phyloP scores from a whole-genome alignment of 352 stramenopile genomes.

The Pelagophyceae sp. region DNA sequence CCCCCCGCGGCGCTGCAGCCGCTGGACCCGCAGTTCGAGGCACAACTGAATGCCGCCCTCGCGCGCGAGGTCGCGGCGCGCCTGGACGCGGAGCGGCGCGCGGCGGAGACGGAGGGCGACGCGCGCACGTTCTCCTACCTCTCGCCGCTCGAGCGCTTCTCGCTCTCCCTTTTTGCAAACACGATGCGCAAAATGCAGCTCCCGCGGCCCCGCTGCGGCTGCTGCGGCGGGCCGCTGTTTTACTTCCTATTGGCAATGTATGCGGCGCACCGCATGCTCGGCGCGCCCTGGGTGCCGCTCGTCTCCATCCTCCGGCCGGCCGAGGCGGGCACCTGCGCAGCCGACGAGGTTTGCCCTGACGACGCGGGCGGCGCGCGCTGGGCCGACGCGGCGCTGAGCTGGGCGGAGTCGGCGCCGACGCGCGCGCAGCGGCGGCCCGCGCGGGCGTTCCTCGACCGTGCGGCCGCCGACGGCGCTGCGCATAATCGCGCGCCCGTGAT shows the following conservation, averaged over 20 bases:
- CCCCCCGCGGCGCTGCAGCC: too few species aligned
- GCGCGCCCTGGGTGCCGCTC: background rate
- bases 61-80: background rate
- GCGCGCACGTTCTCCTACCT: background rate
- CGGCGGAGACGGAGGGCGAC: background rate
- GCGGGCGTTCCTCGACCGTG: background rate
- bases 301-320: background rate
- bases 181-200: background rate
- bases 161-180: background rate
- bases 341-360: too few species aligned
- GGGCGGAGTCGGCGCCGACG: background rate
- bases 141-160: background rate
- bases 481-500: conserved; percentile 51
- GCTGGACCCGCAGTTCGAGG: too few species aligned
- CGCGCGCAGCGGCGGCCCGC: background rate
- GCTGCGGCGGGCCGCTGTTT: conserved; percentile 7
- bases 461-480: too few species aligned
- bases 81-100: background rate
- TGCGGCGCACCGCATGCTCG: background rate
- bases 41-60: background rate
- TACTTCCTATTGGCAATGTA: background rate
- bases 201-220: background rate
- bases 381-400: background rate
- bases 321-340: background rate
- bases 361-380: background rate